Conservation (phyloP, 768 basidiomycete genomes). For the Serendipita indica region DNA sequence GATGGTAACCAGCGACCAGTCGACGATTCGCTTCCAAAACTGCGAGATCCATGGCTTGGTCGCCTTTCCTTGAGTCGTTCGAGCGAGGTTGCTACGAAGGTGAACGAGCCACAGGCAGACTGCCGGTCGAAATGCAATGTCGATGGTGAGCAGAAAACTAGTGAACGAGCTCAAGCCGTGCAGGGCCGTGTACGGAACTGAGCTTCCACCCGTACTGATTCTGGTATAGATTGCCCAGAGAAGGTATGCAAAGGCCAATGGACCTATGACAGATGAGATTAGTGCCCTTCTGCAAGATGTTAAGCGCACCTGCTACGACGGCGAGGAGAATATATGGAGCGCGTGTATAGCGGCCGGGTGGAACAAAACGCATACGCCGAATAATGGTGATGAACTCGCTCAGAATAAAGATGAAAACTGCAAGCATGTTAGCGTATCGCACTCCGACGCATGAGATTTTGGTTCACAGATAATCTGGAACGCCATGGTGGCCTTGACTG, state of each 20-base stretch:
- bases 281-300: too few species aligned
- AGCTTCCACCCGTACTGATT: background rate
- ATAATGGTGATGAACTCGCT: background rate
- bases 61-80: background rate
- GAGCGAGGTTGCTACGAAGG: background rate
- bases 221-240: background rate
- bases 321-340: background rate
- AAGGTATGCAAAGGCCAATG: background rate
- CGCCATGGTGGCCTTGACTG: background rate
- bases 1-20: background rate
- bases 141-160: background rate
- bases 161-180: background rate
- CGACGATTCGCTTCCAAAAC: slow-evolving; percentile 7
- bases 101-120: background rate
- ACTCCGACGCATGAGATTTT: too few species aligned
- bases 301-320: background rate
- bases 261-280: too few species aligned
- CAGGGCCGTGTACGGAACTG: background rate
- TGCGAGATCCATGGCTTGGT: background rate
- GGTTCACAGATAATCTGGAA: background rate
- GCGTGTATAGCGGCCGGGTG: background rate
- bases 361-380: background rate
- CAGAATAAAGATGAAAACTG: background rate
- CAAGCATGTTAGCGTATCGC: too few species aligned
- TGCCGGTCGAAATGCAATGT: background rate